These are phyloP conservation scores for Mycena metata DNA, from an alignment of 768 basidiomycete species.

Conservation along the genomic window DNA sequence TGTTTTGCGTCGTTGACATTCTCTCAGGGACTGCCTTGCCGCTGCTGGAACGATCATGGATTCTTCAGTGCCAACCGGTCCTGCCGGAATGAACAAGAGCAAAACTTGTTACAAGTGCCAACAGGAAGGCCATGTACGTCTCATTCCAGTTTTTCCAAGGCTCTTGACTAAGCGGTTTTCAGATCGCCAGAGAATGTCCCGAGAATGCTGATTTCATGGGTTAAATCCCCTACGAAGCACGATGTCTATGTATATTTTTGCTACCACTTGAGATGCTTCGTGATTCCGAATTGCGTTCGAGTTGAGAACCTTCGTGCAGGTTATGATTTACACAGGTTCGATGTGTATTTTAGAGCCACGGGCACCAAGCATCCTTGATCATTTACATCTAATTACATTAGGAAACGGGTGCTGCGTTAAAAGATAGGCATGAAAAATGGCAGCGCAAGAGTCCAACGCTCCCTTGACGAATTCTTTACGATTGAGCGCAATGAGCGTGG, in stretches of 20 bases:
- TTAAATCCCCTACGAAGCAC: constrained; percentile 45
- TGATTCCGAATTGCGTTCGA: too few relatives aligned
- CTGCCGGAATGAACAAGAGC: constrained; percentile 67
- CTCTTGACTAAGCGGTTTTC: constrained; percentile 14
- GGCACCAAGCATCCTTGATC: too few relatives aligned
- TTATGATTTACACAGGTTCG: too few relatives aligned
- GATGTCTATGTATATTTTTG: constrained; percentile 17
- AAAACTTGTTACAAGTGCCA: constrained; percentile 94
- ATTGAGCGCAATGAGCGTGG: constrained; percentile 64
- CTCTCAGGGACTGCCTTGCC: constrained; percentile 83
- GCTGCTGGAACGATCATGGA: constrained; percentile 67
- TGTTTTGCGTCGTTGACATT: constrained; percentile 17
- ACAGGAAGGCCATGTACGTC: constrained; percentile 86
- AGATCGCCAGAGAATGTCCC: constrained; percentile 79
- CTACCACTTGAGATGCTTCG: background rate
- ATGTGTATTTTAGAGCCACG: too few relatives aligned
- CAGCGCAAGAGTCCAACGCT: constrained; percentile 55
- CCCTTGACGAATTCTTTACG: constrained; percentile 60
- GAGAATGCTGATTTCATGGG: constrained; percentile 66
- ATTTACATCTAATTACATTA: too few relatives aligned
- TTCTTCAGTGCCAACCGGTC: constrained; percentile 57
- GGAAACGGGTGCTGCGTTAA: constrained; percentile 38
- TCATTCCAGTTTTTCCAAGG: background rate
- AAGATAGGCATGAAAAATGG: constrained; percentile 68
- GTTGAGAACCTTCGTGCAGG: too few relatives aligned